phyloP scores from a whole-genome alignment of 192 early-diverging fungal genomes.

The Rhizoclosmatium globosum region DNA sequence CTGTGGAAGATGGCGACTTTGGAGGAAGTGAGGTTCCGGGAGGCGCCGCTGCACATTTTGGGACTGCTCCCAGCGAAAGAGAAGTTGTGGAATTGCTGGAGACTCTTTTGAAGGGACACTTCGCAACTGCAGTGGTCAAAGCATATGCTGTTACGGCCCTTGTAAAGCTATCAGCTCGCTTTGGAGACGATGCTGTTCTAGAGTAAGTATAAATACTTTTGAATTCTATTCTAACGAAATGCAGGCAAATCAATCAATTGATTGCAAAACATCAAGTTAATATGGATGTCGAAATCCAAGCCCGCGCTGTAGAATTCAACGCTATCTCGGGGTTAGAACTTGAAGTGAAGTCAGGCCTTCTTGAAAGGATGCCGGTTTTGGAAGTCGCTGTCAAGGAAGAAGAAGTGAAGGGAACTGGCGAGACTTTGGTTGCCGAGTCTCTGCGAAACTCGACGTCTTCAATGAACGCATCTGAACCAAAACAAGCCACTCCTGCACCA shows the following conservation, averaged over 20 bases:
- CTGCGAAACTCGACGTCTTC: constrained; percentile 18
- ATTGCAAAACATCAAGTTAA: constrained; percentile 70
- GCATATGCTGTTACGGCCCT: constrained; percentile 86
- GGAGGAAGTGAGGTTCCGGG: background rate
- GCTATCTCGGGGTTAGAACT: constrained; percentile 70
- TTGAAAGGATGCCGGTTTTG: constrained; percentile 93
- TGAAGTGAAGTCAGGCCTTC: constrained; percentile 55
- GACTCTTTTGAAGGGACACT: constrained; percentile 78
- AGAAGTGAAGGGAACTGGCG: constrained; percentile 51
- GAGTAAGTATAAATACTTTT: constrained; percentile 32
- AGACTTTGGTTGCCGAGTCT: constrained; percentile 20
- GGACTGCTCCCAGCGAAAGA: constrained; percentile 6
- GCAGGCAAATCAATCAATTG: constrained; percentile 61
- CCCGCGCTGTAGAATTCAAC: constrained; percentile 90
- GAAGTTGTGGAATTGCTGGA: constrained; percentile 59
- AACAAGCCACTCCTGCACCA: background rate
- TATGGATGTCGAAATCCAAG: constrained; percentile 91
- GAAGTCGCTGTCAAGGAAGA: constrained; percentile 63
- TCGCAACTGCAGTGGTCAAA: constrained; percentile 76
- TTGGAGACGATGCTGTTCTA: constrained; percentile 58
- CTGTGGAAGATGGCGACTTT: constrained; percentile 14
- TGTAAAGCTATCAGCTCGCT: constrained; percentile 87
- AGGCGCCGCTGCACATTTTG: background rate
- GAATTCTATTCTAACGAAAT: background rate
- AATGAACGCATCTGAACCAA: background rate